Evolutionary conservation across 805 yeast genomes (phyloP), one percentile per base, ranked within the genome.

Genomic region (Kuraishia borneana): DNA sequence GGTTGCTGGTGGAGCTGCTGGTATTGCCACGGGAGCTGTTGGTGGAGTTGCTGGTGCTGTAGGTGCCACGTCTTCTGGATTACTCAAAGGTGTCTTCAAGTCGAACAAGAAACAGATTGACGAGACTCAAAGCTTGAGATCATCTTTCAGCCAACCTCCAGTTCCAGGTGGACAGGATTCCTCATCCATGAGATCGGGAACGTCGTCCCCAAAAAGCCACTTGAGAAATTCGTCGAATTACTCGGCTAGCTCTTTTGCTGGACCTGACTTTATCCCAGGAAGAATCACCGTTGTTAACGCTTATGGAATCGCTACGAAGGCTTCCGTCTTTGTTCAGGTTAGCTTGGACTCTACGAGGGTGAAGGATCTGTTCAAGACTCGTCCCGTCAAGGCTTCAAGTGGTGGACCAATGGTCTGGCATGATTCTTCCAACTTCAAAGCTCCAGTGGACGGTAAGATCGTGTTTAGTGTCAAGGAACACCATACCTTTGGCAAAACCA

Each of bases 401-500:
- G 58, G 60, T 6, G 78, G 76, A 1, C 28, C 28, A 12, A 36
- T 47, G 1, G 60, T 63, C 32, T 77, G 80, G 73, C 66, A 73
- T 39, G 95, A 84, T 48, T 61, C 75, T 16, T 62, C 69, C 39
- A 64, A 76, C 4, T 82, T 88, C 61, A 75, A 70, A 47, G 77
- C 89, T 4, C 63, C 78, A 4, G 56, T 76, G 4, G 78, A 70
- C 8, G 76, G 78, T 3, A 66, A 61, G 36, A 47, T 88, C 28
- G 59, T 72, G 3, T 71, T 89, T 47, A 63, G 65, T 27, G 71
- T 83, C 19, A 63, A 73, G 28, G 73, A 76, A 22, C 81, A 73
- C 47, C 92, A 83, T 51, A 68, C 74, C 2, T 68, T 88, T 44
- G 87, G 94, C 26, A 76, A 79, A 48, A 78, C 73, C 43, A 60